Evolutionary conservation across 2,329 filamentous ascomycete species (phyloP).

Genomic region (Alternaria ventricosa): DNA sequence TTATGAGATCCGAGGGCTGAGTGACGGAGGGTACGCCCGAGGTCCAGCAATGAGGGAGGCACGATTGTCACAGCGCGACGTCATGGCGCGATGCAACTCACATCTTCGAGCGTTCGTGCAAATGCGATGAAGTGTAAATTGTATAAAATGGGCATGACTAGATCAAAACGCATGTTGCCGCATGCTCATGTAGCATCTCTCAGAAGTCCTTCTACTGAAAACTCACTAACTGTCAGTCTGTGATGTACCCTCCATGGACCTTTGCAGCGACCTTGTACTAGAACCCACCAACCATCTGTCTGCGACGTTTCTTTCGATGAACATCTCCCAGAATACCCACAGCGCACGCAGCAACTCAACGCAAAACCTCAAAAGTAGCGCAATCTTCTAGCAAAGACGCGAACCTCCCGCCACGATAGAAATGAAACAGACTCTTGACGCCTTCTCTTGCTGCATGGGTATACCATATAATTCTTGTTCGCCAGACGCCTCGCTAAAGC

Average conservation of each 20-base stretch:
- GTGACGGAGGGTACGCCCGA: not conserved
- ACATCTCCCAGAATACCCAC: not conserved
- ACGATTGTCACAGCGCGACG: constrained; percentile 5
- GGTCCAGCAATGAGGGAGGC: constrained; percentile 5
- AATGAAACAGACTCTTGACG: constrained; percentile 1
- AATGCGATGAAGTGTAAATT: not conserved
- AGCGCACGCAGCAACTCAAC: not conserved
- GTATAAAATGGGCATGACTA: not conserved
- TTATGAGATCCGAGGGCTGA: not conserved
- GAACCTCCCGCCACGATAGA: not conserved
- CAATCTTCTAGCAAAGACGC: not conserved
- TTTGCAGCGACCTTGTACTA: not conserved
- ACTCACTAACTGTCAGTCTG: not conserved
- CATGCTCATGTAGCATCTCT: not conserved
- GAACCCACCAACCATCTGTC: not conserved
- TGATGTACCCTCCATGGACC: not conserved
- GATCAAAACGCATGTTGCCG: not conserved
- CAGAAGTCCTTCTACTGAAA: not conserved
- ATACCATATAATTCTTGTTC: constrained; percentile 8
- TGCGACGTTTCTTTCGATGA: not conserved
- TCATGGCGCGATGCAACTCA: not conserved
- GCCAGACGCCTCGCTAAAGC: constrained; percentile 23
- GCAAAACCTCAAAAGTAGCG: not conserved
- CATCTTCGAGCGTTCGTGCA: not conserved
- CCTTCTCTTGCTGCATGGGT: constrained; percentile 8